Conservation (phyloP, 345 rosid species). For the Ceriops zippeliana region DNA sequence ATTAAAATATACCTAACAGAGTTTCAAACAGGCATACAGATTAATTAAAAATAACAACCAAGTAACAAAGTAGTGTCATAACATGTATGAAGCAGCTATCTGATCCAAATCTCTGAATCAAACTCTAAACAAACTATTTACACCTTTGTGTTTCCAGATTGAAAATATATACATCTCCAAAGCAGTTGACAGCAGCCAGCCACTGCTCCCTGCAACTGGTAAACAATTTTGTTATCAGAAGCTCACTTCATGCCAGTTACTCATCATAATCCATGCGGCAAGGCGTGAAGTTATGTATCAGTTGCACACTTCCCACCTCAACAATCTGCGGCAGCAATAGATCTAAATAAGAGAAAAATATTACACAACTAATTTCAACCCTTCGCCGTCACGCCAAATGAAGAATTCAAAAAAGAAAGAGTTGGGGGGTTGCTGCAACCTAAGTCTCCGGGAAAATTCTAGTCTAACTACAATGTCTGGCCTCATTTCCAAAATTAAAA, state of each 20-base stretch:
- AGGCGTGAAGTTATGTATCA: constrained; percentile 60
- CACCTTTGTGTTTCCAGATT: constrained; percentile 83
- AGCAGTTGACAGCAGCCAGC: constrained; percentile 93
- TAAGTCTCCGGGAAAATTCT: too few species aligned
- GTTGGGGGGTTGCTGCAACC: too few species aligned
- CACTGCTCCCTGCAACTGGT: constrained; percentile 83
- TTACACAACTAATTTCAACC: too few species aligned
- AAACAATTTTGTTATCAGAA: constrained; percentile 82
- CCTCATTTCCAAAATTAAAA: too few species aligned
- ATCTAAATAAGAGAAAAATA: background rate
- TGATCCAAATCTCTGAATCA: background rate
- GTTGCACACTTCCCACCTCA: constrained; percentile 51
- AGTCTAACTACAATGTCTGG: too few species aligned
- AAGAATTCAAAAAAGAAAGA: too few species aligned
- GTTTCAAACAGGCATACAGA: too few species aligned
- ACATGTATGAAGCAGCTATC: background rate
- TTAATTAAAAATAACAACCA: too few species aligned
- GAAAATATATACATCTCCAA: constrained; percentile 79
- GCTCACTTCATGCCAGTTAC: constrained; percentile 51
- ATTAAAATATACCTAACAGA: too few species aligned
- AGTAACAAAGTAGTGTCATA: too few species aligned
- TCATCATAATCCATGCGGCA: constrained; percentile 45
- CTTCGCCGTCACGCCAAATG: too few species aligned
- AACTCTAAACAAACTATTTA: background rate
- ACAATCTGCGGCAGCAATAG: constrained; percentile 42